These are phyloP conservation scores for Cystofilobasidium macerans DNA, from an alignment of 768 basidiomycete genomes.

Conservation along the genomic window DNA sequence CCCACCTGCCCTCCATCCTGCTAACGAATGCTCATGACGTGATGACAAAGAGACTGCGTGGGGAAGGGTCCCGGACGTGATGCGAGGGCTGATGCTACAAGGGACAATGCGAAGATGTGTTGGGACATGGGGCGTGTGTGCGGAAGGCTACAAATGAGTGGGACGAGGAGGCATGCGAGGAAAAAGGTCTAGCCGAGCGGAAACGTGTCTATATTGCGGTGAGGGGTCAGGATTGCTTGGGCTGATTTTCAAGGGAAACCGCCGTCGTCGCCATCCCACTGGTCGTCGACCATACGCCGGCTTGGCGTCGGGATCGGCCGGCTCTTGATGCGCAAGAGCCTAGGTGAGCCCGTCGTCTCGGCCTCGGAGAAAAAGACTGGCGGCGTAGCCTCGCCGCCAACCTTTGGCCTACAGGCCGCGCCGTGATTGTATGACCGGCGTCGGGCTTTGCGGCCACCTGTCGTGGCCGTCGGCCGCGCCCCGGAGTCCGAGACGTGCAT, in stretches of 20 bases:
- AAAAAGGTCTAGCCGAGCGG: no score
- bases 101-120: no score
- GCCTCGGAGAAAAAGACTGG: constrained; percentile 18
- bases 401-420: neutral
- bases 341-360: no score
- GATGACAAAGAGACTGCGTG: no score
- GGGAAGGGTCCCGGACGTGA: no score
- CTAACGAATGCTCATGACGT: no score
- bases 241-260: neutral
- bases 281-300: neutral
- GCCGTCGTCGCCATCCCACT: constrained; percentile 1
- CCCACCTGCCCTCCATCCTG: no score
- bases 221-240: neutral
- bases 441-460: neutral
- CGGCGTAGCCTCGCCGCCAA: neutral
- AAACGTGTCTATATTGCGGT: neutral
- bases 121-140: no score
- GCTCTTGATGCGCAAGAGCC: neutral
- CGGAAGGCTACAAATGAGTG: neutral
- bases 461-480: neutral
- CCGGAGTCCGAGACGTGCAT: neutral
- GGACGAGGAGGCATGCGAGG: neutral
- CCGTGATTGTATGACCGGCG: neutral
- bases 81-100: neutral
- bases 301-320: neutral